phyloP scores from a whole-genome alignment of 192 early-diverging fungal genomes.

The Backusella mclennaniae region DNA sequence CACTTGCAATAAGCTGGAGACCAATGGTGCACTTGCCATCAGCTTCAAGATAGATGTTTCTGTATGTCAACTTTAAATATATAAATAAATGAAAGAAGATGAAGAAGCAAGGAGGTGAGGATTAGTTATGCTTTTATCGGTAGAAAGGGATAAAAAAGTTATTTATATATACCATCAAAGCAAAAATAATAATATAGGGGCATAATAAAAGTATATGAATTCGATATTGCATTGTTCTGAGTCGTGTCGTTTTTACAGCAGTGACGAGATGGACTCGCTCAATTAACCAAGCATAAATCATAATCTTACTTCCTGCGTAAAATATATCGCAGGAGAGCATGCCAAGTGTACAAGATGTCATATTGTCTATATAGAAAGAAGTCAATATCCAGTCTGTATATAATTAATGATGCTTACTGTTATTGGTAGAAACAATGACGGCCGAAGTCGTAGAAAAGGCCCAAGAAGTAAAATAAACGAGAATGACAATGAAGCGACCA shows the following conservation, averaged over 20 bases:
- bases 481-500: slow-evolving; percentile 40
- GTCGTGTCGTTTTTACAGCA: slow-evolving; percentile 27
- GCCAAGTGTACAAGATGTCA: slow-evolving; percentile 38
- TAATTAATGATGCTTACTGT: slow-evolving; percentile 21
- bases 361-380: slow-evolving; percentile 18
- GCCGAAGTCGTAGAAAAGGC: slow-evolving; percentile 38
- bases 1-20: slow-evolving; percentile 23
- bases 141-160: not conserved
- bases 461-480: slow-evolving; percentile 45
- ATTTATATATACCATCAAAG: slow-evolving; percentile 33
- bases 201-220: slow-evolving; percentile 27
- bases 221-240: slow-evolving; percentile 26
- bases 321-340: slow-evolving; percentile 41
- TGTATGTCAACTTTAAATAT: slow-evolving; percentile 22
- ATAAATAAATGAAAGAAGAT: not conserved
- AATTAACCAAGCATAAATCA: slow-evolving; percentile 40
- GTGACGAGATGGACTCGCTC: slow-evolving; percentile 36
- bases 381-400: not conserved
- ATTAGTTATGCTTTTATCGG: not conserved
- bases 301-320: slow-evolving; percentile 42
- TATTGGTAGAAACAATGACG: slow-evolving; percentile 44
- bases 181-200: slow-evolving; percentile 39
- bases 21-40: slow-evolving; percentile 37
- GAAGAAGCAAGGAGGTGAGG: not conserved
- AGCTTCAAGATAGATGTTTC: slow-evolving; percentile 23